A percentile compares a stretch with the other conserved stretches of the same genome.
phyloP scores from a whole-genome alignment of 495 filamentous ascomycete species.

The Penicillium roqueforti region DNA sequence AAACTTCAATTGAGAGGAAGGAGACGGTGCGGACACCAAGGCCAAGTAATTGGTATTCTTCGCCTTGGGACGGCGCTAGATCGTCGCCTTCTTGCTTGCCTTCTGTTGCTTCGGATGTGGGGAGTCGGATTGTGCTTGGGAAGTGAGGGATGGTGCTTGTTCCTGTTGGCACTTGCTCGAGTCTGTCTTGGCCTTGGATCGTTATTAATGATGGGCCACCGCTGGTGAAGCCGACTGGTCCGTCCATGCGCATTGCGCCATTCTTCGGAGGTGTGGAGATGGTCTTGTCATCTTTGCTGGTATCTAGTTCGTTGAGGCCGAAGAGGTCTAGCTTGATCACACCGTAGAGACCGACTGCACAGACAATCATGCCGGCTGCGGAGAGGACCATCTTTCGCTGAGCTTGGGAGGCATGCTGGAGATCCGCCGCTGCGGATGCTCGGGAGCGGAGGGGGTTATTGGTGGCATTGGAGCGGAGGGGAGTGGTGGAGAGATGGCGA shows the following conservation, averaged over 20 bases:
- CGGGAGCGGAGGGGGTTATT: slow-evolving; percentile 30
- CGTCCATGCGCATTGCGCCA: slow-evolving; percentile 36
- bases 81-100: slow-evolving; percentile 40
- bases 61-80: slow-evolving; percentile 29
- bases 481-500: slow-evolving; percentile 27
- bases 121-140: slow-evolving; percentile 65
- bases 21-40: slow-evolving; percentile 84
- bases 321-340: slow-evolving; percentile 40
- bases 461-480: slow-evolving; percentile 25
- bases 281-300: slow-evolving; percentile 7
- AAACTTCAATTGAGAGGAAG: slow-evolving; percentile 88
- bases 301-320: slow-evolving; percentile 26
- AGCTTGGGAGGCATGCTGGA: slow-evolving; percentile 25
- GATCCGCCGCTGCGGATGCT: slow-evolving; percentile 10
- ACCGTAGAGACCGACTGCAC: slow-evolving; percentile 36
- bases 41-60: slow-evolving; percentile 83
- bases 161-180: slow-evolving; percentile 72
- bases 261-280: slow-evolving; percentile 2
- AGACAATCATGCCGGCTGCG: slow-evolving; percentile 32
- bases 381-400: slow-evolving; percentile 35
- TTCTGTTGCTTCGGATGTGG: slow-evolving; percentile 35
- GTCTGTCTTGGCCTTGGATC: slow-evolving; percentile 51
- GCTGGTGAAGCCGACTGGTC: slow-evolving; percentile 36
- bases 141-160: slow-evolving; percentile 79
- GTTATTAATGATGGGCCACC: slow-evolving; percentile 37